These are phyloP conservation scores for Saturnispora gosingensis DNA, from an alignment of 805 yeast genomes.

Conservation along the genomic window DNA sequence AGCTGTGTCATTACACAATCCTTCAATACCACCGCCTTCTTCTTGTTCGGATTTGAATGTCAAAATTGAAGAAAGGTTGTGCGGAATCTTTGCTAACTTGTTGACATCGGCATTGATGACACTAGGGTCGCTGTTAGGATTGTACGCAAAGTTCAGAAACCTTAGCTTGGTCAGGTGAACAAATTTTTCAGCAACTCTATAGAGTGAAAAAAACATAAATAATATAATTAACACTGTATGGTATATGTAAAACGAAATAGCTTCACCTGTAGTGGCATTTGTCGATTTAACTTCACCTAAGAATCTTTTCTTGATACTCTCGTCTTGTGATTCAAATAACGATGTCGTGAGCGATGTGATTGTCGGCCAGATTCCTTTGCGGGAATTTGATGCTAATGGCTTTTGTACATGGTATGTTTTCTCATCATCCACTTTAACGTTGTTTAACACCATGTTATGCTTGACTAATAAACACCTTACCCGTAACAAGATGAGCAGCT, in stretches of 20 bases:
- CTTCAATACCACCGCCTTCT: conserved; percentile 84
- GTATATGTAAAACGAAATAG: conserved; percentile 28
- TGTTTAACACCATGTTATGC: not conserved
- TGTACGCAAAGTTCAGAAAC: conserved; percentile 54
- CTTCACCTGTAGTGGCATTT: conserved; percentile 3
- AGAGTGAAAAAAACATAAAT: conserved; percentile 47
- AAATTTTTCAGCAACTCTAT: conserved; percentile 42
- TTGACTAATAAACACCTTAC: not conserved
- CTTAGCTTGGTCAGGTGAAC: conserved; percentile 47
- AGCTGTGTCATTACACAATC: conserved; percentile 64
- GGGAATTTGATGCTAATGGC: not conserved
- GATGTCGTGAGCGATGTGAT: conserved; percentile 12
- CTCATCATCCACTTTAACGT: not conserved
- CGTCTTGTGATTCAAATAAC: conserved; percentile 15
- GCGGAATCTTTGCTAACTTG: conserved; percentile 68
- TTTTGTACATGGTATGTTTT: not conserved
- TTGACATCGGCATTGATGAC: conserved; percentile 76
- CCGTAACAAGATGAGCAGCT: not conserved
- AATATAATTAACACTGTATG: conserved; percentile 42
- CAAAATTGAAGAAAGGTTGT: conserved; percentile 65
- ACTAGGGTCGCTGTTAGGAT: conserved; percentile 70
- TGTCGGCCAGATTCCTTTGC: not conserved
- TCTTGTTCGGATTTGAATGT: conserved; percentile 65
- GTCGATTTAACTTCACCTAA: conserved; percentile 3
- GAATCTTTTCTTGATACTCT: conserved; percentile 7